Percentiles rank a stretch among this genome's conserved stretches.
Conservation (phyloP, 192 early-diverging fungal species). For the Entrophospora sp. region DNA sequence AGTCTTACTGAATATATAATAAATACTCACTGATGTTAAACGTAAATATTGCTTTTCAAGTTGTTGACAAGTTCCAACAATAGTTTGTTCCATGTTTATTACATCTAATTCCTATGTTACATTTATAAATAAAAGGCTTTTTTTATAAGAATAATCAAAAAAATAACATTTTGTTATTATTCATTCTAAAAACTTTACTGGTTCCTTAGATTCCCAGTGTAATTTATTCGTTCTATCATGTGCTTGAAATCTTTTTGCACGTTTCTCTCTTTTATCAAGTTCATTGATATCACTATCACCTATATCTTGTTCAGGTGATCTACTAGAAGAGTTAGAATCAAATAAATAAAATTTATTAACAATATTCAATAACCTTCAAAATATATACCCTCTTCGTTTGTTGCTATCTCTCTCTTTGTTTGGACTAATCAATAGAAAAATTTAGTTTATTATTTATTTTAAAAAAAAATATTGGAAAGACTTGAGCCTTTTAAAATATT, state of each 20-base stretch:
- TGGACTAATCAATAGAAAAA: neutral
- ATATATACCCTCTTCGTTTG: too few relatives aligned
- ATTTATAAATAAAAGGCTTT: neutral
- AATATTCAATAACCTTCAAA: too few relatives aligned
- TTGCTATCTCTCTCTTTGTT: conserved; percentile 4
- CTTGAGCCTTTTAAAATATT: neutral
- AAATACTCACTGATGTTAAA: conserved; percentile 67
- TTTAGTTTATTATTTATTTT: neutral
- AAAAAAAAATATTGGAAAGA: neutral
- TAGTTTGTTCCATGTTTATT: conserved; percentile 73
- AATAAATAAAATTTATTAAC: neutral
- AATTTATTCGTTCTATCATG: conserved; percentile 10
- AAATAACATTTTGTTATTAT: neutral
- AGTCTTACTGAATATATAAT: neutral
- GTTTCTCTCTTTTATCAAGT: conserved; percentile 32
- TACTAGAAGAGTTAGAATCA: neutral
- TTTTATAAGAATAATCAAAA: neutral
- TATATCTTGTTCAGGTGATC: neutral
- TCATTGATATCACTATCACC: conserved; percentile 16
- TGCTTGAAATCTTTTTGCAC: conserved; percentile 27
- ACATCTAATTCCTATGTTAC: conserved; percentile 48
- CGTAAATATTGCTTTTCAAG: conserved; percentile 92
- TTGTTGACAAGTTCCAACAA: conserved; percentile 76
- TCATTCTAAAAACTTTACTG: neutral
- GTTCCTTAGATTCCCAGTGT: neutral